A percentile compares a stretch with the other conserved stretches of the same genome.
These are phyloP conservation scores for Lentinula boryana DNA, from an alignment of 768 basidiomycete genomes.

Conservation along the genomic window DNA sequence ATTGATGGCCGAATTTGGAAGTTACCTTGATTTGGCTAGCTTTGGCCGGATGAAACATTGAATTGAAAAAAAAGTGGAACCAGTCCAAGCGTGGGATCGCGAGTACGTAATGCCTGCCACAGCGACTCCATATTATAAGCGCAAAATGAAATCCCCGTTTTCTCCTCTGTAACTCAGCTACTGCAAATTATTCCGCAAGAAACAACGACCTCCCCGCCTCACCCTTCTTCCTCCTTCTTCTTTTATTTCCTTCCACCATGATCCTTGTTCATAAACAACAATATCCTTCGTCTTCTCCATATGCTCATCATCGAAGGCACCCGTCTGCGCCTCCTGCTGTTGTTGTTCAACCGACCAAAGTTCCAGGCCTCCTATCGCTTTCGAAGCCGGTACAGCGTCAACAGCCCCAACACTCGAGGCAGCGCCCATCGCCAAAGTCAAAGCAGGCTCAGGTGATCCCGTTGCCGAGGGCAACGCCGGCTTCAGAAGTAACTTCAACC, in stretches of 20 bases:
- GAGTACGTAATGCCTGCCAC: not conserved
- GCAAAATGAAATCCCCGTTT: not conserved
- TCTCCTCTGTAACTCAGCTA: not conserved
- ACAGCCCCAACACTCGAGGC: conserved; percentile 26
- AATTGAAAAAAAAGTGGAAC: not conserved
- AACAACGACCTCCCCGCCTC: conserved; percentile 3
- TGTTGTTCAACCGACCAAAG: conserved; percentile 66
- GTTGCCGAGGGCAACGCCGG: conserved; percentile 22
- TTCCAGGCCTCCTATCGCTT: conserved; percentile 67
- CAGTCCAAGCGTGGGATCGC: not conserved
- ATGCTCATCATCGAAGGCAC: conserved; percentile 49
- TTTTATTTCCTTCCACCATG: conserved; percentile 24
- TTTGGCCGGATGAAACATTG: not conserved
- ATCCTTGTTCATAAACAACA: conserved; percentile 43
- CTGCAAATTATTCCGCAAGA: conserved; percentile 1
- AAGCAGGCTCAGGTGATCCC: conserved; percentile 22
- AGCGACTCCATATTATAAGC: not conserved
- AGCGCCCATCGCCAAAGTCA: conserved; percentile 29
- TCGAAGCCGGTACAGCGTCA: conserved; percentile 47
- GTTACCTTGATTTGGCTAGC: not conserved
- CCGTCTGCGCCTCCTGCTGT: conserved; percentile 66
- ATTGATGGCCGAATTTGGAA: not conserved
- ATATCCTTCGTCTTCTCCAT: conserved; percentile 22
- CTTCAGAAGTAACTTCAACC: conserved; percentile 18
- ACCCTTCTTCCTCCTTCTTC: conserved; percentile 13